These are phyloP conservation scores for Globisporangium viniferum DNA, from an alignment of 352 stramenopile genomes.

Conservation along the genomic window DNA sequence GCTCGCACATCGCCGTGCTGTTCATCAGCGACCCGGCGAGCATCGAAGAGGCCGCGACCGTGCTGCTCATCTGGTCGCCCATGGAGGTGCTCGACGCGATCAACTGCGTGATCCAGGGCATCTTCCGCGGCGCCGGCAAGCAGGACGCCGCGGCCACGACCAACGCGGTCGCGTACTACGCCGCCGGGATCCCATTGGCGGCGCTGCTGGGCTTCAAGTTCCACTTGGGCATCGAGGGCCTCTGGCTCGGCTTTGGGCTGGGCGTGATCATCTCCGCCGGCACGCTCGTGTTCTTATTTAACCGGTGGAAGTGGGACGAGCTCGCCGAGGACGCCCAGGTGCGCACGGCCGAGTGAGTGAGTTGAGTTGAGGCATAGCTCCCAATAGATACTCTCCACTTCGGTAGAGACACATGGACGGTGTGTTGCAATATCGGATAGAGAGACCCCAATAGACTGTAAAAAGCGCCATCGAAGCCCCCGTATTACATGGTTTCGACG, in stretches of 20 bases:
- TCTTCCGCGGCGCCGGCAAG: constrained; percentile 33
- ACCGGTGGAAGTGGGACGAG: constrained; percentile 23
- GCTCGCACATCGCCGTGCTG: constrained; percentile 7
- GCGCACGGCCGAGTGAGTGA: constrained; percentile 28
- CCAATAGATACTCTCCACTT: not conserved
- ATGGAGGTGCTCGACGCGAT: constrained; percentile 41
- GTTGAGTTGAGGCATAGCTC: not conserved
- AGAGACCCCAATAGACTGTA: no score
- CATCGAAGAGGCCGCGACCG: constrained; percentile 22
- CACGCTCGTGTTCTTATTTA: constrained; percentile 10
- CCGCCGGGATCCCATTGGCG: constrained; percentile 65
- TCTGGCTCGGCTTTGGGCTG: constrained; percentile 56
- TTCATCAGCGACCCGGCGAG: constrained; percentile 31
- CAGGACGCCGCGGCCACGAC: constrained; percentile 28
- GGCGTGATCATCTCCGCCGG: constrained; percentile 32
- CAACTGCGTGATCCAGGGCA: constrained; percentile 28
- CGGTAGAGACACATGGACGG: not conserved
- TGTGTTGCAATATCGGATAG: no score
- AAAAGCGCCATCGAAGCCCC: no score
- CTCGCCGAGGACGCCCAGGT: constrained; percentile 34
- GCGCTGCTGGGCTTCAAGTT: constrained; percentile 50
- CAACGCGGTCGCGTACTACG: constrained; percentile 71
- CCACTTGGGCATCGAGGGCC: constrained; percentile 42
- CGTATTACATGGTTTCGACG: no score
- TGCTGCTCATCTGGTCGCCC: constrained; percentile 27